phyloP scores from a whole-genome alignment of 2,329 filamentous ascomycete genomes.

The Aureobasidium sp. region DNA sequence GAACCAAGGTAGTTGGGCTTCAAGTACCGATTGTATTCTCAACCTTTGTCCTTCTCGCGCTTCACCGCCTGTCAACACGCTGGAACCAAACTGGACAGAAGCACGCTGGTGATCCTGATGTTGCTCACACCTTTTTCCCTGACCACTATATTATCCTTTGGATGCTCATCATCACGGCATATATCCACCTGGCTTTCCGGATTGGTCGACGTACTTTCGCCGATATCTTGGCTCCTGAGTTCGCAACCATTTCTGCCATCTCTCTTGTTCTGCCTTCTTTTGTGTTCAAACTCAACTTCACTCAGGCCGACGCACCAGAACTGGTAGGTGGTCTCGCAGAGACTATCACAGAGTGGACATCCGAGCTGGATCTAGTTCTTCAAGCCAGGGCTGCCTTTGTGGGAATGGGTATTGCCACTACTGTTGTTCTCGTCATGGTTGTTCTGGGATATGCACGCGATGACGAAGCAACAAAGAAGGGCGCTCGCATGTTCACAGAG shows the following conservation, averaged over 20 bases:
- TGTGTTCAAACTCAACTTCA: conserved; percentile 85
- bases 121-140: conserved; percentile 63
- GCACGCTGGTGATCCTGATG: conserved; percentile 81
- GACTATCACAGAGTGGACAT: conserved; percentile 20
- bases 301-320: conserved; percentile 79
- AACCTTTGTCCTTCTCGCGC: conserved; percentile 39
- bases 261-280: conserved; percentile 50
- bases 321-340: conserved; percentile 40
- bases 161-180: conserved; percentile 61
- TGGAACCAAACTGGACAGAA: conserved; percentile 99
- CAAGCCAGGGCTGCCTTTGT: conserved; percentile 31
- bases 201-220: conserved; percentile 28
- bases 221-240: conserved; percentile 20
- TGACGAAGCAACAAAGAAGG: not conserved
- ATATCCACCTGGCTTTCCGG: conserved; percentile 49
- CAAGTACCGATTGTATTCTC: conserved; percentile 7
- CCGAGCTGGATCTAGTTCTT: conserved; percentile 23
- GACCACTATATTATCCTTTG: conserved; percentile 62
- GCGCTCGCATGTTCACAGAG: not conserved
- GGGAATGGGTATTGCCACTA: conserved; percentile 23
- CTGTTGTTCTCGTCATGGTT: conserved; percentile 17
- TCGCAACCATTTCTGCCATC: conserved; percentile 28
- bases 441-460: not conserved
- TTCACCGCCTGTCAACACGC: conserved; percentile 59
- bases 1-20: not conserved